Conservation (phyloP, 495 filamentous ascomycete genomes). For the Aspergillus sclerotiicarbonarius region DNA sequence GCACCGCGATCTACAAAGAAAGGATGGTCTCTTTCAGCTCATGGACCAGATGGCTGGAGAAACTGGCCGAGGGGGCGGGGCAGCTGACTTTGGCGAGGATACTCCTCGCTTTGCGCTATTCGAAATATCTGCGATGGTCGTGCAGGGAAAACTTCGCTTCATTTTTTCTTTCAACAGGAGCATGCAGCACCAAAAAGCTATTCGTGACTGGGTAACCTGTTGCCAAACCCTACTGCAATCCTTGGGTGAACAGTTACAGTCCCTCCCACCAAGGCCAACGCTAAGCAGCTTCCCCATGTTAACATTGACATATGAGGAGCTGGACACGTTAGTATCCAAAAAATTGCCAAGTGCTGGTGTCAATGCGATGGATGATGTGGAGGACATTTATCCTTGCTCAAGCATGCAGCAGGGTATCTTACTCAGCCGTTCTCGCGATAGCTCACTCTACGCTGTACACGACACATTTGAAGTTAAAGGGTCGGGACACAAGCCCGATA, state of each 20-base stretch:
- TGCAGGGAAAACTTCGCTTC: conserved; percentile 56
- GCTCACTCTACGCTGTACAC: conserved; percentile 58
- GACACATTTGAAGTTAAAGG: conserved; percentile 58
- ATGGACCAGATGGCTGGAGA: conserved; percentile 48
- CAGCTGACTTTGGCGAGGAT: conserved; percentile 54
- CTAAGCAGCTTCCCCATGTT: conserved; percentile 63
- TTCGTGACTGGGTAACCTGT: conserved; percentile 28
- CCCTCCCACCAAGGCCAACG: conserved; percentile 51
- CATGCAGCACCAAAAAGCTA: conserved; percentile 56
- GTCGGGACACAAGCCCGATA: conserved; percentile 30
- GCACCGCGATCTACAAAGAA: conserved; percentile 59
- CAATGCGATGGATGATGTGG: conserved; percentile 37
- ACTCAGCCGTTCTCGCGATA: conserved; percentile 55
- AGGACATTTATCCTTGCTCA: conserved; percentile 66
- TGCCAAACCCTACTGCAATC: conserved; percentile 5
- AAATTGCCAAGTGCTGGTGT: conserved; percentile 52
- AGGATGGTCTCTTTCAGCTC: conserved; percentile 60
- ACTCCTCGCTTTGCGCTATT: conserved; percentile 66
- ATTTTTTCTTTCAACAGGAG: conserved; percentile 61
- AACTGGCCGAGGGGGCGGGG: conserved; percentile 39
- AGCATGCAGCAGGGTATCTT: conserved; percentile 67
- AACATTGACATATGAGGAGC: conserved; percentile 55
- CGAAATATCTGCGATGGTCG: conserved; percentile 60
- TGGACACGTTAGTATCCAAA: conserved; percentile 45
- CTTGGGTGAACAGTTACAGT: conserved; percentile 44